Evolutionary conservation across 129 eudicot species (phyloP), one percentile per base, ranked within the genome.

Genomic region (Helichrysum umbraculigerum): DNA sequence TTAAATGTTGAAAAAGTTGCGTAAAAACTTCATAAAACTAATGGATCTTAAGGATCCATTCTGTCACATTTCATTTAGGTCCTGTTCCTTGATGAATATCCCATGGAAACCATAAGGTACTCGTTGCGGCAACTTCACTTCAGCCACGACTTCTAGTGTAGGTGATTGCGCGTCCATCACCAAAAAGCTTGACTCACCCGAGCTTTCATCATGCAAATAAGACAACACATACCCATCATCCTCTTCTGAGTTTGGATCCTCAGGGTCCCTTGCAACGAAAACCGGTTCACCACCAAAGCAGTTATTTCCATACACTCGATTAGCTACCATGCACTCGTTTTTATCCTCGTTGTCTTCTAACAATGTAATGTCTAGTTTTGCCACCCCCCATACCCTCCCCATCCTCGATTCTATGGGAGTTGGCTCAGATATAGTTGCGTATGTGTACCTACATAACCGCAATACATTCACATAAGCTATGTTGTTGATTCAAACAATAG

Each of bases 81-180:
- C 60, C 60, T 54, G 19, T 7, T 54, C 60, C 3, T 19, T 54
- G 19, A 54, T 54, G 21, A 54, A 54, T 54, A 54, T 54, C 60
- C 60, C 22, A 54, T 54, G 60, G 17, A 54, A 54, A 54, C 60
- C 60, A 17, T 54, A 54, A 54, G 60, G 60, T 22, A 54, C 60
- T 54, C 60, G 60, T 54, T 54, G 60, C 11, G 62, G 62, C 2
- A 57, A n/a, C 62, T 57, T 57, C 11, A 57, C 62, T n/a, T 19
- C 62, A 6, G 62, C 62, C 62, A 57, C 29, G 3, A 57, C 62
- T 17, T 57, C 29, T n/a, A 57, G 28, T 0, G 62, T 57, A 57
- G 29, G 10, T 7, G 62, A 57, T 5, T 1, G 62, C 9, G 62
- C 62, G 25, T 57, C 62, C 62, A 57, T 57, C 62, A 57, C 62